phyloP scores from a whole-genome alignment of 306 rosid species.

The Fragaria nilgerrensis region DNA sequence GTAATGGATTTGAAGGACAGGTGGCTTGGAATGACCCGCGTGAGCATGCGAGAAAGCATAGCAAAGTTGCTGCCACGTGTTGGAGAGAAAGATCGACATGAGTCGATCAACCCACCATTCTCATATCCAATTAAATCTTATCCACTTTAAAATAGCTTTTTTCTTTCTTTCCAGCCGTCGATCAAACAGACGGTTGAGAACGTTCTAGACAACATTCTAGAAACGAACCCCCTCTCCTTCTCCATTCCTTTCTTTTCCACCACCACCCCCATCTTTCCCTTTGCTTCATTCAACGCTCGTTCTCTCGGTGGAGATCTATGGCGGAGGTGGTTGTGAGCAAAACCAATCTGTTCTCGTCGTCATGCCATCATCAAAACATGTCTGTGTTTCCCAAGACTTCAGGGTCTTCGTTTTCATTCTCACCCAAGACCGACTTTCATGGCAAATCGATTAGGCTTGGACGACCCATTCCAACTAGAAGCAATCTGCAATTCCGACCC shows the following conservation, averaged over 20 bases:
- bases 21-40: no score
- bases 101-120: background rate
- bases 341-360: slow-evolving; percentile 39
- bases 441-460: slow-evolving; percentile 33
- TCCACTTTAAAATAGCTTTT: background rate
- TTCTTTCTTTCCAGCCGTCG: background rate
- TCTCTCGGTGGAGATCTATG: slow-evolving; percentile 29
- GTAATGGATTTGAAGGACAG: no score
- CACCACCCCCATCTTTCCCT: no score
- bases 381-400: slow-evolving; percentile 38
- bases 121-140: background rate
- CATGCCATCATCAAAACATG: slow-evolving; percentile 29
- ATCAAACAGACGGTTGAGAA: background rate
- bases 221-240: background rate
- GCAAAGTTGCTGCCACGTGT: background rate
- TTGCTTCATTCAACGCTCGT: background rate
- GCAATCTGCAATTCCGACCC: slow-evolving; percentile 28
- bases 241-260: background rate
- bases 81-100: background rate
- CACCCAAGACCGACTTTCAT: slow-evolving; percentile 32
- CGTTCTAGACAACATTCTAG: background rate
- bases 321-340: slow-evolving; percentile 48
- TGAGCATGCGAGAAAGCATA: no score
- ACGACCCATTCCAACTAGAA: slow-evolving; percentile 21
- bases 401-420: slow-evolving; percentile 27